Base-by-base conservation (phyloP, 140 eudicot genomes). In the Bidens hawaiensis region DNA sequence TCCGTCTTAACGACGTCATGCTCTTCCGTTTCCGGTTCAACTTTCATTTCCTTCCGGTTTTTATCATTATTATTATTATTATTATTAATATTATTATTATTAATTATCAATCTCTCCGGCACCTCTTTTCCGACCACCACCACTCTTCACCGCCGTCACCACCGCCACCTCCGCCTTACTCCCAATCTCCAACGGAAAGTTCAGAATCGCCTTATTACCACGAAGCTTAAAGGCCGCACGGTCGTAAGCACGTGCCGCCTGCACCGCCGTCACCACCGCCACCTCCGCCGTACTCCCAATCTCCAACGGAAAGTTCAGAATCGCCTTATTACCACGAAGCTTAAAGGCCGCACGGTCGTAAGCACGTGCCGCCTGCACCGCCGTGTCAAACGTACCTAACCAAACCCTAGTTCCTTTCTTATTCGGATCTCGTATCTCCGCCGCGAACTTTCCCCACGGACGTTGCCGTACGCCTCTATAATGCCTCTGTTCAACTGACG, bases 381-480 rank as follows among this genome's bases (percentile, higher is more conserved):
- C 96, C 60, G 94, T 82, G 42, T 88, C 96, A 30, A 81, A 88
- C 10, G 96, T 88, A 34, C 96, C 96, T 0, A 88, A 80, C 96
- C 96, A 88, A 5, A 88, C 90, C 40, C 96, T 71, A 0, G 96
- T 82, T 14, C 96, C 96, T 58, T 84, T 84, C 30, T 84, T 88
- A 50, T 88, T 90, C 30, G 96, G 96, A 47, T 88, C 96, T 24
- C 96, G 75, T 5, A 88, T 88, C 77, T 88, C 96, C 25, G 94
- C 94, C 47, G 96, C 96, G 14, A 88, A 88, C 62, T 88, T 88
- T 51, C 96, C 96, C 96, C 96, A 88, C 38, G 96, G 96, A 66
- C 96, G 79, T 14, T 67, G 89, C 65, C 96, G 66, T n/a, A 88
- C 94, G 0, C 96, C 96, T 43, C 96, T 75, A 52, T 64, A 88